A percentile compares a stretch with the other conserved stretches of the same genome.
phyloP scores from a whole-genome alignment of 2,329 filamentous ascomycete genomes.

The Colletotrichum kahawae region DNA sequence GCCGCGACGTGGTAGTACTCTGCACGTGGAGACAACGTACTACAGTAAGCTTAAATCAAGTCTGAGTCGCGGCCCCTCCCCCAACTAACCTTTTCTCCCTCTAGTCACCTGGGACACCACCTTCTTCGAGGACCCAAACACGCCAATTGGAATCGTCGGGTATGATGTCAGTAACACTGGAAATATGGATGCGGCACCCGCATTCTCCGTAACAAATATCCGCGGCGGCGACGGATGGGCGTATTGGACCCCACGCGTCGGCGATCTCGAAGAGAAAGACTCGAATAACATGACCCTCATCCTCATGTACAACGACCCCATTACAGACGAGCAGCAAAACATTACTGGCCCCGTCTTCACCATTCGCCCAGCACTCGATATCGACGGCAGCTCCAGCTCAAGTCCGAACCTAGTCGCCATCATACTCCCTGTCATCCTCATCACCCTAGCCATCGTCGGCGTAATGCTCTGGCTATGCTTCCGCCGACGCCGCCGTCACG shows the following conservation, averaged over 20 bases:
- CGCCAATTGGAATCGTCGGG: constrained; percentile 24
- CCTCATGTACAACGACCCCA: constrained; percentile 26
- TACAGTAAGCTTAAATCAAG: constrained; percentile 31
- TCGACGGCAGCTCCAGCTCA: background rate
- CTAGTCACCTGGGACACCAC: constrained; percentile 37
- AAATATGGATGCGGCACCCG: constrained; percentile 17
- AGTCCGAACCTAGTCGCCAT: constrained; percentile 26
- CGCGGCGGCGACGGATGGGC: constrained; percentile 33
- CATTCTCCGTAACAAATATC: constrained; percentile 21
- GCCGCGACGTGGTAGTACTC: constrained; percentile 30
- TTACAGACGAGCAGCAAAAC: constrained; percentile 18
- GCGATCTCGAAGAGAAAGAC: constrained; percentile 24
- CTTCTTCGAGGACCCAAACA: constrained; percentile 27
- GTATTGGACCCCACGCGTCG: constrained; percentile 27
- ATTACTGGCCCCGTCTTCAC: constrained; percentile 30
- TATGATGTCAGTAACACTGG: constrained; percentile 13
- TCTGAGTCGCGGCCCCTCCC: background rate
- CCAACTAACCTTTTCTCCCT: background rate
- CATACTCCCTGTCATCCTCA: constrained; percentile 33
- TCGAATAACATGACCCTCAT: constrained; percentile 23
- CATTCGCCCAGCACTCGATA: background rate
- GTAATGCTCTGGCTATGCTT: constrained; percentile 28
- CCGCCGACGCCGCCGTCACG: constrained; percentile 27
- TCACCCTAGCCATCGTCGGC: constrained; percentile 25
- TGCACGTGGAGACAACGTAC: constrained; percentile 35